A percentile compares a stretch with the other conserved stretches of the same genome.
phyloP scores from a whole-genome alignment of 2,329 filamentous ascomycete genomes.

The Phialophora verrucosa region DNA sequence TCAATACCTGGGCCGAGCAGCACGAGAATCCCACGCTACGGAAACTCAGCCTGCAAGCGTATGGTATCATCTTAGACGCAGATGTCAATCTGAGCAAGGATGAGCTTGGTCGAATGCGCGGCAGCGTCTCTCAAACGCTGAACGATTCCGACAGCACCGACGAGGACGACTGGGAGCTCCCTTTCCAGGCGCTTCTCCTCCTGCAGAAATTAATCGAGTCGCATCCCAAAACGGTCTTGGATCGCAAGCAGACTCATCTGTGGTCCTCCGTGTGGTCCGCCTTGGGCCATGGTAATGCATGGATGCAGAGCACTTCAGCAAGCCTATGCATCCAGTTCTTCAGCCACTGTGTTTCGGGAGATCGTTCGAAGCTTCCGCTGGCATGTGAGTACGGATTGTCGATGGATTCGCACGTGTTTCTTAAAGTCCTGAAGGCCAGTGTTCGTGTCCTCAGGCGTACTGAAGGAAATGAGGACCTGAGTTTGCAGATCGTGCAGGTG shows the following conservation, averaged over 20 bases:
- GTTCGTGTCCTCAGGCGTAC: constrained; percentile 65
- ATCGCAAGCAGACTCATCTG: constrained; percentile 64
- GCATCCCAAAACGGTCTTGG: constrained; percentile 68
- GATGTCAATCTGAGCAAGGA: constrained; percentile 66
- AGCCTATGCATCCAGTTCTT: constrained; percentile 78
- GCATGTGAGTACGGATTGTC: constrained; percentile 72
- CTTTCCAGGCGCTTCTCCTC: constrained; percentile 74
- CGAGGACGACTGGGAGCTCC: constrained; percentile 66
- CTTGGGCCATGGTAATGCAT: constrained; percentile 72
- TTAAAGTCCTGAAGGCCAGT: constrained; percentile 63
- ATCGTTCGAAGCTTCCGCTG: constrained; percentile 63
- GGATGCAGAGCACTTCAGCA: constrained; percentile 78
- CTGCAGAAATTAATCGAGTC: constrained; percentile 70
- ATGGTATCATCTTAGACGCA: constrained; percentile 80
- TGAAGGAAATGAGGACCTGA: constrained; percentile 74
- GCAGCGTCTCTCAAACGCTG: constrained; percentile 25
- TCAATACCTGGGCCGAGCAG: constrained; percentile 78
- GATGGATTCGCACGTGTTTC: constrained; percentile 69
- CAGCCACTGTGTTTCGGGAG: constrained; percentile 71
- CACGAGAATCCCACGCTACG: constrained; percentile 73
- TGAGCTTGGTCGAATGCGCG: constrained; percentile 27
- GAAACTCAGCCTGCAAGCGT: constrained; percentile 77
- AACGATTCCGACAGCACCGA: constrained; percentile 46
- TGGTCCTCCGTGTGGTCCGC: constrained; percentile 74
- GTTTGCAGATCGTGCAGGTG: constrained; percentile 78